Conservation (phyloP, 768 basidiomycete genomes). For the Lyophyllum semitale region DNA sequence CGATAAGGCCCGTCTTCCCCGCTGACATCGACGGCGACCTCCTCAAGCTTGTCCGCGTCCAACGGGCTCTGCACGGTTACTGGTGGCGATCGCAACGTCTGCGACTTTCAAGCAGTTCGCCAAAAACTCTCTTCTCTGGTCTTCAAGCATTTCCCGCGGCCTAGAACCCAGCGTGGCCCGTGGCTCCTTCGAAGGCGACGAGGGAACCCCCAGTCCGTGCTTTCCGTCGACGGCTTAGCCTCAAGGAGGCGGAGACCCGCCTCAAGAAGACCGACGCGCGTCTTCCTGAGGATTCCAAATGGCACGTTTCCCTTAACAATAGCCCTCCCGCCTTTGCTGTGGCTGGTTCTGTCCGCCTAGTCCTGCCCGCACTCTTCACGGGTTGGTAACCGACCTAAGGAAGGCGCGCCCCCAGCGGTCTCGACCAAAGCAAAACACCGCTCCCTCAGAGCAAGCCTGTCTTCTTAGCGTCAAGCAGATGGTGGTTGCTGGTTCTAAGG, state of each 20-base stretch:
- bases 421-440: slow-evolving; percentile 92
- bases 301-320: slow-evolving; percentile 90
- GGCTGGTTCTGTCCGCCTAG: too few relatives aligned
- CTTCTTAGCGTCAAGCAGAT: slow-evolving; percentile 99
- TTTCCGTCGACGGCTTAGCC: slow-evolving; percentile 78
- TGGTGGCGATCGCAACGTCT: slow-evolving; percentile 83
- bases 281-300: slow-evolving; percentile 74
- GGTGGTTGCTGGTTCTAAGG: slow-evolving; percentile 99
- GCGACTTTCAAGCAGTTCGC: slow-evolving; percentile 73
- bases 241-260: slow-evolving; percentile 78
- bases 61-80: slow-evolving; percentile 93
- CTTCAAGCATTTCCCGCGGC: slow-evolving; percentile 91
- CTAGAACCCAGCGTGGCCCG: slow-evolving; percentile 86
- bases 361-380: slow-evolving; percentile 88
- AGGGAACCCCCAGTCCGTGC: slow-evolving; percentile 91
- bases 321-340: slow-evolving; percentile 90
- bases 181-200: slow-evolving; percentile 88
- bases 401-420: slow-evolving; percentile 85
- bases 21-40: slow-evolving; percentile 88
- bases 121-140: slow-evolving; percentile 85
- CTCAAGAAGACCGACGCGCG: slow-evolving; percentile 87
- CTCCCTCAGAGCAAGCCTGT: slow-evolving; percentile 95
- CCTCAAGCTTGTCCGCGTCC: slow-evolving; percentile 91
- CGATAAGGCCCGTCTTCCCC: slow-evolving; percentile 98
- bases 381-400: slow-evolving; percentile 87